A percentile compares a stretch with the other conserved stretches of the same genome.
These are phyloP conservation scores for Logfia minima DNA, from an alignment of 129 eudicot species.

Conservation along the genomic window DNA sequence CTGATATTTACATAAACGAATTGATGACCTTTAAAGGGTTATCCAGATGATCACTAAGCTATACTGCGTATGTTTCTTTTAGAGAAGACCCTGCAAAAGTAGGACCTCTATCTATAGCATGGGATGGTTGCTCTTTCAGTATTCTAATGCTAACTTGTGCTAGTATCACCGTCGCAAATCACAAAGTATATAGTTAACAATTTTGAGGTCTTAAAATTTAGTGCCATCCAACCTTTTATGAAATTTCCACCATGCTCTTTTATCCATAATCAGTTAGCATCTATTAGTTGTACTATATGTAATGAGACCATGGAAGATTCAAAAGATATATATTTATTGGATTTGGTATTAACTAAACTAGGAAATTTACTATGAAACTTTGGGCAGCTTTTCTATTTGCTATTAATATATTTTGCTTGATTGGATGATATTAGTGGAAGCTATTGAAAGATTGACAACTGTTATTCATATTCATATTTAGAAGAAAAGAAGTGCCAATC, in stretches of 20 bases:
- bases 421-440: background rate
- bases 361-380: background rate
- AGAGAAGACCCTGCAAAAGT: background rate
- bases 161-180: constrained; percentile 1
- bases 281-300: background rate
- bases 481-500: background rate
- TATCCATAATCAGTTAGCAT: background rate
- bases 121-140: constrained; percentile 6
- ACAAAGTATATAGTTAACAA: background rate
- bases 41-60: constrained; percentile 14
- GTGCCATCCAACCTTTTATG: background rate
- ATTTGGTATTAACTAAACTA: background rate
- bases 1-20: background rate
- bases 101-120: constrained; percentile 13
- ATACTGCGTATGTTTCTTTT: background rate
- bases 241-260: background rate
- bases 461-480: background rate
- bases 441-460: background rate
- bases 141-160: background rate
- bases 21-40: background rate
- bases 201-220: background rate
- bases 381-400: constrained; percentile 7
- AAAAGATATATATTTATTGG: background rate
- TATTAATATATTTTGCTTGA: background rate
- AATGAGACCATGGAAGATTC: background rate